Evolutionary conservation across 768 basidiomycete species (phyloP).

Genomic region (Infundibulicybe gibba): DNA sequence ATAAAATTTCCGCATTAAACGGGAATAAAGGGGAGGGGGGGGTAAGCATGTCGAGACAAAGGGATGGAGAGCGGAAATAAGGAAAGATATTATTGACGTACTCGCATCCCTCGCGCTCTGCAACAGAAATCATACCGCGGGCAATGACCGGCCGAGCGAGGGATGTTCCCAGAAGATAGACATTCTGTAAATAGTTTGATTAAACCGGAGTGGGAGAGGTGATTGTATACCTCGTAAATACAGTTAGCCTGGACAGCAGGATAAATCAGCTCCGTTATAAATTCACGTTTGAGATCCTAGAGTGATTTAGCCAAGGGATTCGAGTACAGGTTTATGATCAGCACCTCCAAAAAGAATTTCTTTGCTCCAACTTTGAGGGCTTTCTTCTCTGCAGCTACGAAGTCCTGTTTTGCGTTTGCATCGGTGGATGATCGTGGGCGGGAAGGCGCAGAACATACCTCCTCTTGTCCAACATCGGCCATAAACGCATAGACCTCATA

Average conservation of each 20-base stretch:
- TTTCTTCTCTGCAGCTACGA: slow-evolving; percentile 86
- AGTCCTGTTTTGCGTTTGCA: slow-evolving; percentile 57
- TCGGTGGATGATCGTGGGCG: slow-evolving; percentile 4
- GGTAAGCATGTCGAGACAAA: too few relatives aligned
- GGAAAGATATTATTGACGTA: slow-evolving; percentile 35
- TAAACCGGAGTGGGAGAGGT: slow-evolving; percentile 1
- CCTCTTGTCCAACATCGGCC: slow-evolving; percentile 93
- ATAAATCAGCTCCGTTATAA: slow-evolving; percentile 94
- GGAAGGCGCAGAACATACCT: slow-evolving; percentile 38
- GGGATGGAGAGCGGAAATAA: neutral
- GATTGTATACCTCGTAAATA: slow-evolving; percentile 83
- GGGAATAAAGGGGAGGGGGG: too few relatives aligned
- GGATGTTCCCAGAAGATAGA: slow-evolving; percentile 96
- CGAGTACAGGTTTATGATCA: neutral
- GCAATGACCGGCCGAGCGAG: slow-evolving; percentile 98
- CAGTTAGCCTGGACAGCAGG: slow-evolving; percentile 98
- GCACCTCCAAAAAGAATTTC: slow-evolving; percentile 89
- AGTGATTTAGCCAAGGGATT: neutral
- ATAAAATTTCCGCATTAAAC: too few relatives aligned
- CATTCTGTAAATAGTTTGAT: slow-evolving; percentile 49
- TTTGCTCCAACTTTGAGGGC: slow-evolving; percentile 91
- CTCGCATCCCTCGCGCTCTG: slow-evolving; percentile 93
- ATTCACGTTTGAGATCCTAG: slow-evolving; percentile 92
- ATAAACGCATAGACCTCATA: slow-evolving; percentile 98
- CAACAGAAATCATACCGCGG: slow-evolving; percentile 95